Percentiles rank a stretch among this genome's conserved stretches.
Evolutionary conservation across 768 basidiomycete genomes (phyloP).

Genomic region (Tulasnella sp.): DNA sequence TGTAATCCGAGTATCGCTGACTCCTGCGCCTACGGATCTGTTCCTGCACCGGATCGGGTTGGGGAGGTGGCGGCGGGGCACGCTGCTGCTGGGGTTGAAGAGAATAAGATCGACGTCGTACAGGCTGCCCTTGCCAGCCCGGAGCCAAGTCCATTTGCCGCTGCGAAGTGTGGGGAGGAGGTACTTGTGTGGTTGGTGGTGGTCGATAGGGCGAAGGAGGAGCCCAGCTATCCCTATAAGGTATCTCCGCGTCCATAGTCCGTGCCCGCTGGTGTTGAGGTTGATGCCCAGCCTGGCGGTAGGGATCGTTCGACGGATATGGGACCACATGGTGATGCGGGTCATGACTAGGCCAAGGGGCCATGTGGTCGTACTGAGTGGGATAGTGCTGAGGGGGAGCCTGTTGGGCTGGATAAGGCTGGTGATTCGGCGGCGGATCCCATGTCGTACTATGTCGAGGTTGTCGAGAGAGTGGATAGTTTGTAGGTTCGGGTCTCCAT

Average conservation of each 20-base stretch:
- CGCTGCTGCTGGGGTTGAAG: background rate
- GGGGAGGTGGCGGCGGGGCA: background rate
- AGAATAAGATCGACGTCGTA: background rate
- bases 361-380: background rate
- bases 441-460: background rate
- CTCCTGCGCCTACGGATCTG: background rate
- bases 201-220: background rate
- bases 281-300: background rate
- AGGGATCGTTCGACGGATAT: background rate
- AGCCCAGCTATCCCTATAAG: background rate
- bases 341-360: background rate
- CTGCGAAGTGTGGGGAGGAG: background rate
- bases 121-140: background rate
- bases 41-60: background rate
- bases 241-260: background rate
- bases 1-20: constrained; percentile 3
- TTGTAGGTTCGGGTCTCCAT: background rate
- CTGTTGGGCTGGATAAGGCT: background rate
- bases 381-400: background rate
- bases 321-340: background rate
- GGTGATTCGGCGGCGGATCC: background rate
- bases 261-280: background rate
- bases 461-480: background rate
- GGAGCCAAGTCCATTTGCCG: background rate
- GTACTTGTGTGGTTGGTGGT: background rate